Percentiles rank a stretch among this genome's conserved stretches.
Evolutionary conservation across 129 eudicot genomes (phyloP).

Genomic region (Flaveria brownii): DNA sequence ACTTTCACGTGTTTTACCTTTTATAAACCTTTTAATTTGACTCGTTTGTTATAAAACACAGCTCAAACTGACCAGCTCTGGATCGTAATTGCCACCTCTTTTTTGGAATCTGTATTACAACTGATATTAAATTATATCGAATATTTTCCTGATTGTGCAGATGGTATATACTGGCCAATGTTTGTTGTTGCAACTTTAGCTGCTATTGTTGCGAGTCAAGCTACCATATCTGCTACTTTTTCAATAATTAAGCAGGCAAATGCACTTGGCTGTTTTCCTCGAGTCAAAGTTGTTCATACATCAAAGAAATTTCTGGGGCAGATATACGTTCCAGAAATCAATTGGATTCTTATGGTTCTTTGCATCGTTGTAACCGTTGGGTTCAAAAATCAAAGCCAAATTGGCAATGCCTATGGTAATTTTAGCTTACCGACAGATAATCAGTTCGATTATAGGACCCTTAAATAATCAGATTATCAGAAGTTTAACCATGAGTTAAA

Average conservation of each 20-base stretch:
- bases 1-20: neutral
- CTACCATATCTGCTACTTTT: constrained; percentile 44
- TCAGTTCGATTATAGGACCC: neutral
- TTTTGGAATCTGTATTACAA: neutral
- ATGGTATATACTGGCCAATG: constrained; percentile 61
- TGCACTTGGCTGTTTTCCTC: constrained; percentile 37
- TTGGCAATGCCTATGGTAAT: constrained; percentile 61
- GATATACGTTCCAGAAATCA: constrained; percentile 5
- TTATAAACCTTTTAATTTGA: neutral
- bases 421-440: neutral
- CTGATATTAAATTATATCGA: neutral
- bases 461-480: neutral
- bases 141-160: constrained; percentile 41
- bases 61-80: neutral
- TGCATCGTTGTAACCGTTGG: constrained; percentile 1
- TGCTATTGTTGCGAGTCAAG: constrained; percentile 58
- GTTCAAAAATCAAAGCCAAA: constrained; percentile 7
- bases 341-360: constrained; percentile 6
- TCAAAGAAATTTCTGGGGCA: constrained; percentile 41
- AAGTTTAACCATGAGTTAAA: neutral
- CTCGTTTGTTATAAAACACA: neutral
- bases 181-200: constrained; percentile 57
- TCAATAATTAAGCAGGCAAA: constrained; percentile 41
- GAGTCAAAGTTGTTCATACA: constrained; percentile 36
- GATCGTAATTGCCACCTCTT: neutral